A percentile compares a stretch with the other conserved stretches of the same genome.
These are phyloP conservation scores for Neurospora cerealis DNA, from an alignment of 495 filamentous ascomycete genomes.

Conservation along the genomic window DNA sequence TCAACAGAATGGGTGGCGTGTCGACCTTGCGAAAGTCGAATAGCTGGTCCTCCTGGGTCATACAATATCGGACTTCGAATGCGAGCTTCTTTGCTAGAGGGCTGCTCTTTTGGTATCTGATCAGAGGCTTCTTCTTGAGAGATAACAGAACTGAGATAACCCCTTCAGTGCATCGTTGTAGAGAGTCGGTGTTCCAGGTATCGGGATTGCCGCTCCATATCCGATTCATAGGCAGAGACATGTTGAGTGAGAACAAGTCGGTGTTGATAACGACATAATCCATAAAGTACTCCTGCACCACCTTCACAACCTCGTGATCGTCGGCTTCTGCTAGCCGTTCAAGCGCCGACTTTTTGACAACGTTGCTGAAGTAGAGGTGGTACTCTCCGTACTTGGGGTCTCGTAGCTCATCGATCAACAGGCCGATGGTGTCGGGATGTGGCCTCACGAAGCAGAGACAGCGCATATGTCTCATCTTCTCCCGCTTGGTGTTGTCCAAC, in stretches of 20 bases:
- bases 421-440: constrained; percentile 80
- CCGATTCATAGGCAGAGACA: constrained; percentile 62
- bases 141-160: constrained; percentile 72
- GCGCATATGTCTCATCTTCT: constrained; percentile 95
- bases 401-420: constrained; percentile 88
- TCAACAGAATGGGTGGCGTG: constrained; percentile 84
- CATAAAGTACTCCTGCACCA: constrained; percentile 89
- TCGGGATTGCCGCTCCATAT: constrained; percentile 77
- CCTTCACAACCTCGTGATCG: constrained; percentile 89
- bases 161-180: constrained; percentile 78
- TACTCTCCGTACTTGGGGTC: constrained; percentile 98
- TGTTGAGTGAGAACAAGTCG: constrained; percentile 75
- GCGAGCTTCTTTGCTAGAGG: constrained; percentile 84
- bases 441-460: constrained; percentile 91
- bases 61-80: constrained; percentile 79
- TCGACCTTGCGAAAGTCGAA: constrained; percentile 96
- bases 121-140: constrained; percentile 91
- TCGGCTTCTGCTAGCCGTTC: constrained; percentile 96
- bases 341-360: constrained; percentile 90
- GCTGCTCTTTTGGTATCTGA: constrained; percentile 91
- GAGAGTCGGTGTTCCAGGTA: constrained; percentile 77
- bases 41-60: constrained; percentile 91
- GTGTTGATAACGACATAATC: constrained; percentile 94
- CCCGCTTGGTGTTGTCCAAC: constrained; percentile 77
- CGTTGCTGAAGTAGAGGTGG: constrained; percentile 92